Conservation (phyloP, 148 eudicot species). For the Rhododendron vialii region DNA sequence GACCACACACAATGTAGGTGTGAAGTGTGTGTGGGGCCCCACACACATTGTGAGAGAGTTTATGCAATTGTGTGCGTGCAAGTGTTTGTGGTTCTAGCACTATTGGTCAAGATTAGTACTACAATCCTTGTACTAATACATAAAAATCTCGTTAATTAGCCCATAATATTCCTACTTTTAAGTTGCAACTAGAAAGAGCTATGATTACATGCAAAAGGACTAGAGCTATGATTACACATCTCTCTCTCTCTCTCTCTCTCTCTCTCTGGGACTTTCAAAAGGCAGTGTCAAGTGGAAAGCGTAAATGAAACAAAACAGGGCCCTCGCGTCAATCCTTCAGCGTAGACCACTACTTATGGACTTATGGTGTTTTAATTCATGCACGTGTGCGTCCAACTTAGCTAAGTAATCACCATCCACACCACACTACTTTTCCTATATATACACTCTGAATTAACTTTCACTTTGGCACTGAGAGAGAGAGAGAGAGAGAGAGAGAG, state of each 20-base stretch:
- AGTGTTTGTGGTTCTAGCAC: too few relatives aligned
- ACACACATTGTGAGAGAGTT: too few relatives aligned
- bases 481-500: not conserved
- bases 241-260: not conserved
- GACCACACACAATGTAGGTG: too few relatives aligned
- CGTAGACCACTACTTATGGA: not conserved
- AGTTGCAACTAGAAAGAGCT: not conserved
- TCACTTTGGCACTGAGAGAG: not conserved
- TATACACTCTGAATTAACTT: not conserved
- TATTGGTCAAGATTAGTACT: not conserved
- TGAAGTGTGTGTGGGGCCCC: too few relatives aligned
- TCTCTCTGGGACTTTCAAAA: not conserved
- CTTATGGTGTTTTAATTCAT: not conserved
- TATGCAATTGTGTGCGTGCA: too few relatives aligned
- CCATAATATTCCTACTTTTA: not conserved
- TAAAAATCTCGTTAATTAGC: not conserved
- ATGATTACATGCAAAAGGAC: not conserved
- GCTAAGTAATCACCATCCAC: not conserved
- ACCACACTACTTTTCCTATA: not conserved
- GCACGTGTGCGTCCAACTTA: not conserved
- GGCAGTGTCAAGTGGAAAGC: not conserved
- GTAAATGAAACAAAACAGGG: not conserved
- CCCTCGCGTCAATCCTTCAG: not conserved
- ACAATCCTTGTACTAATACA: not conserved
- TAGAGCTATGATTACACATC: not conserved